Evolutionary conservation across 139 green algal species (phyloP), one percentile per base, ranked within the genome.

Genomic region (Tetradesmus lagerheimii): DNA sequence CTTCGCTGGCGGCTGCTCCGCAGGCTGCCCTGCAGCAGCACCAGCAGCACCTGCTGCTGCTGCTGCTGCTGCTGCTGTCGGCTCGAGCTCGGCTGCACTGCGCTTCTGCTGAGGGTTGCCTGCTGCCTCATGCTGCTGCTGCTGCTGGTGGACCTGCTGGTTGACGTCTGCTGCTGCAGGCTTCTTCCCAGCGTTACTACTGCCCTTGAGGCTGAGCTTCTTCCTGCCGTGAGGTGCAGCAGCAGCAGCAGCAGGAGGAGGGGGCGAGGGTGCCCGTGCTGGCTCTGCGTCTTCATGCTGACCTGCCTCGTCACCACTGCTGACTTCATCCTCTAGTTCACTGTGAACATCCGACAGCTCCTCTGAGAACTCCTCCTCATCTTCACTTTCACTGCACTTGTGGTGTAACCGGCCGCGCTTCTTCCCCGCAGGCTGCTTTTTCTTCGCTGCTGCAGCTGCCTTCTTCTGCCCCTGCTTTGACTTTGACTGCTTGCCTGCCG

Each of bases 281-380:
- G 9, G 53, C 50, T 57, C 27, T 31, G 47, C 34, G n/a, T 77
- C 45, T 50, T 50, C 15, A 43, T 87, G 82, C 79, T 85, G 8
- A 6, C 67, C 45, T 43, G n/a, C 31, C 67, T 5, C 20, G 14
- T 78, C 67, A 20, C 29, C 67, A 20, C 67, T 78, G 67, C 57
- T 77, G n/a, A 78, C 64, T 29, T 87, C 82, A 78, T 77, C 50
- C 57, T 76, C 57, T 53, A 64, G 41, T 43, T 86, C 79, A 84
- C 82, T 87, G 35, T 86, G 34, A 71, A 34, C 79, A 67, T 35
- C 79, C 9, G 41, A 38, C 23, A 31, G 34, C 25, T 66, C 80
- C 47, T 74, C 80, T 35, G 80, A 47, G 76, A 25, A n/a, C 38
- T 79, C 84, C 14, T 25, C 37, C 41, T 82, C 74, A 38, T 82